Percentiles rank a stretch among this genome's conserved stretches.
phyloP scores from a whole-genome alignment of 139 green algal species.

The Tetraselmis striata region DNA sequence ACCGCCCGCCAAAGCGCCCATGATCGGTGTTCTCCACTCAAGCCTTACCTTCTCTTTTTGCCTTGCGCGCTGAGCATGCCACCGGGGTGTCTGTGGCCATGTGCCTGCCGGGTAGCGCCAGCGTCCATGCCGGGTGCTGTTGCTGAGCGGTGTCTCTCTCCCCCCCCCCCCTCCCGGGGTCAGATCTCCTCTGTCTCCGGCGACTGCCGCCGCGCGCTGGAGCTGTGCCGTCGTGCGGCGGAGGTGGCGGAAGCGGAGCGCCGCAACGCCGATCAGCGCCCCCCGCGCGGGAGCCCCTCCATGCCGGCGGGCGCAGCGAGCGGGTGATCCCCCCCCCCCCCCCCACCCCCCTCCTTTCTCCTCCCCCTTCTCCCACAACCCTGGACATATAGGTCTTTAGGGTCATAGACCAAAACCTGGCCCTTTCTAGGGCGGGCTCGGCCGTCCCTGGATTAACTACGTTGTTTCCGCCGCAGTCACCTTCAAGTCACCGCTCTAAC shows the following conservation, averaged over 20 bases:
- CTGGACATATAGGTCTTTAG: no score
- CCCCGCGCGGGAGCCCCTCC: background rate
- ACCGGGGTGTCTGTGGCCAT: background rate
- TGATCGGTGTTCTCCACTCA: no score
- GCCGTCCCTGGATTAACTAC: no score
- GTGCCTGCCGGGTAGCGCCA: background rate
- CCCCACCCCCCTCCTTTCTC: no score
- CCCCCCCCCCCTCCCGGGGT: background rate
- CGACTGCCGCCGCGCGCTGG: slow-evolving; percentile 64
- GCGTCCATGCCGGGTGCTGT: background rate
- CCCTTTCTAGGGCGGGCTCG: no score
- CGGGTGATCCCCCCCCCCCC: background rate
- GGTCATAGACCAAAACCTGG: no score
- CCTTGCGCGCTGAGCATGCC: slow-evolving; percentile 34
- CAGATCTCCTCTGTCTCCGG: slow-evolving; percentile 38
- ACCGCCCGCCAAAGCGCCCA: no score
- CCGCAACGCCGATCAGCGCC: background rate
- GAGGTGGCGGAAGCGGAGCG: slow-evolving; percentile 18
- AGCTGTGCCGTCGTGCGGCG: slow-evolving; percentile 48
- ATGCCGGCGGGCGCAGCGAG: background rate
- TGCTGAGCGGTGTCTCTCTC: background rate
- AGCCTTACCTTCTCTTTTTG: no score
- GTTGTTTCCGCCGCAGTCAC: no score
- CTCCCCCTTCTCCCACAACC: no score
- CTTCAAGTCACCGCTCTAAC: no score